phyloP scores from a whole-genome alignment of 768 basidiomycete species.

The Russula lepida region DNA sequence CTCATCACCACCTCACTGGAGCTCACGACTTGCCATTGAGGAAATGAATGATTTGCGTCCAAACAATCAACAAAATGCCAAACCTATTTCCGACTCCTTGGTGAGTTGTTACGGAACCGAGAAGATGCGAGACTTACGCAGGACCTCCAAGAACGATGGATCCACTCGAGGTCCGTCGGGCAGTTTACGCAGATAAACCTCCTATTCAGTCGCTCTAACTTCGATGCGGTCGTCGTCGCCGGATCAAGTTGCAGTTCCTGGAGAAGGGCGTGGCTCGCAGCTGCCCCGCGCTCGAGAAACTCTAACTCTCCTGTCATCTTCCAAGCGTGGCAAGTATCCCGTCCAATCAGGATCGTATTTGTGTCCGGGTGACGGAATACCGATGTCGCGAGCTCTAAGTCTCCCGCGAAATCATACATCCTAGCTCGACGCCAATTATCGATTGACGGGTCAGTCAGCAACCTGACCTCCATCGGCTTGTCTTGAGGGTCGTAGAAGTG shows the following conservation, averaged over 20 bases:
- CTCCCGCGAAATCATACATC: constrained; percentile 1
- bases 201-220: background rate
- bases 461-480: background rate
- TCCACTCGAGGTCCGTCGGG: background rate
- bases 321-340: constrained; percentile 17
- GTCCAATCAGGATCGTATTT: constrained; percentile 3
- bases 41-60: background rate
- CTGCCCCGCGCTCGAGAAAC: constrained; percentile 6
- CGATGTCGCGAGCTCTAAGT: constrained; percentile 11
- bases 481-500: background rate
- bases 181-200: constrained; percentile 12
- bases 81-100: background rate
- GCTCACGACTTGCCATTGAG: constrained; percentile 1
- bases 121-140: constrained; percentile 7
- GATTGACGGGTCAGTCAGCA: constrained; percentile 5
- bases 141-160: background rate
- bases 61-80: background rate
- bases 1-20: background rate
- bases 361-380: constrained; percentile 1
- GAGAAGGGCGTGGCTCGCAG: constrained; percentile 1
- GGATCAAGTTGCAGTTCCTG: background rate
- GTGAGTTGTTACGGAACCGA: background rate
- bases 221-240: background rate
- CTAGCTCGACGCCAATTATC: constrained; percentile 1
- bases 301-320: background rate